Evolutionary conservation across 2,329 filamentous ascomycete genomes (phyloP).

Genomic region (Phoma sp.): DNA sequence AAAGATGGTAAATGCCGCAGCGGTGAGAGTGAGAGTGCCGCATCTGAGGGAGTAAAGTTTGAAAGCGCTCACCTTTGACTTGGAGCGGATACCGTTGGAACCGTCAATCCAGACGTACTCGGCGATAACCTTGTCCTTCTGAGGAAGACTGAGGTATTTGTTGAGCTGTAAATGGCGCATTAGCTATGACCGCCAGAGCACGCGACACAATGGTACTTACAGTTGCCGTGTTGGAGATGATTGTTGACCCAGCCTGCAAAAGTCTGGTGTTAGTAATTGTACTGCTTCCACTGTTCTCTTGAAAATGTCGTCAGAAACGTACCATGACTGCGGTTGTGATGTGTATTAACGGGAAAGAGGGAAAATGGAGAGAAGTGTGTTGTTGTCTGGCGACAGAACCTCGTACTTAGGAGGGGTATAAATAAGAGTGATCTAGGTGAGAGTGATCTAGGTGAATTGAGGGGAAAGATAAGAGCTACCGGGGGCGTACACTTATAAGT

Average conservation of each 20-base stretch:
- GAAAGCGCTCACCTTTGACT: constrained; percentile 80
- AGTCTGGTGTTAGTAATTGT: constrained; percentile 21
- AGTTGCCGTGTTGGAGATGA: constrained; percentile 56
- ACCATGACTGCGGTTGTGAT: constrained; percentile 42
- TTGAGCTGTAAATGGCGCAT: constrained; percentile 66
- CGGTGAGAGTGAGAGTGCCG: neutral
- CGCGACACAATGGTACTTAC: constrained; percentile 45
- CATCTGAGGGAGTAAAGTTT: constrained; percentile 10
- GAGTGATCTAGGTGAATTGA: constrained; percentile 22
- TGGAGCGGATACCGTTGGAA: constrained; percentile 83
- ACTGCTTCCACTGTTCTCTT: neutral
- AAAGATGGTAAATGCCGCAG: constrained; percentile 18
- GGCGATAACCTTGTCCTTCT: constrained; percentile 86
- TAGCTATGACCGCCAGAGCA: constrained; percentile 26
- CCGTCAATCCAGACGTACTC: constrained; percentile 98
- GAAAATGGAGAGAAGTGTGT: constrained; percentile 6
- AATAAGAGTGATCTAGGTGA: constrained; percentile 20
- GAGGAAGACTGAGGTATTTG: constrained; percentile 90
- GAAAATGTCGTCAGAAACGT: constrained; percentile 16
- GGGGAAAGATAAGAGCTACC: constrained; percentile 33
- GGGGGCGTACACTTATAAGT: constrained; percentile 39
- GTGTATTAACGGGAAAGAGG: constrained; percentile 16
- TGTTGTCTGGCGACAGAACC: constrained; percentile 17
- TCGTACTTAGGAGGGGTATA: constrained; percentile 26
- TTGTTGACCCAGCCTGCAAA: constrained; percentile 48